Evolutionary conservation across 805 yeast species (phyloP), one percentile per base, ranked within the genome.

Genomic region (Wickerhamiella dianesei): DNA sequence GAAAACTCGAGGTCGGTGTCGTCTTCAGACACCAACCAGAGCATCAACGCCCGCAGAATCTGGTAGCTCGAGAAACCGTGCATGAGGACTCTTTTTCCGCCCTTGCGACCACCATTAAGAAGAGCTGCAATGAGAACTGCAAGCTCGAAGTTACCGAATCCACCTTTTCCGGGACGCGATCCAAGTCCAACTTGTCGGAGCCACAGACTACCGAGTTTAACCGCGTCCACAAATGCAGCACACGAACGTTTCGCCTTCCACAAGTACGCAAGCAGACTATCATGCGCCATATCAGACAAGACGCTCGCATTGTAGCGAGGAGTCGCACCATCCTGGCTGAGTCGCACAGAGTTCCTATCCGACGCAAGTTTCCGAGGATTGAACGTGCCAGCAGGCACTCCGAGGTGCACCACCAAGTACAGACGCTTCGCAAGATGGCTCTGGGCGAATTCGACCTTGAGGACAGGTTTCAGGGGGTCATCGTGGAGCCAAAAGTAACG

Each of bases 21-120:
- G 2, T n/a, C 37, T 14, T 22, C 14, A 35, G 83, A 75, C 2
- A 96, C 94, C 50, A 89, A 60, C 59, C 82, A 88, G 56, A 78
- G 77, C 48, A 92, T 71, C 1, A 84, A 78, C 60, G 94, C 96
- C 61, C 85, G 88, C 70, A 92, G 92, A 44, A 92, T 68, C 66
- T 92, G 98, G 61, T 87, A 92, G 19, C 94, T 81, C 2, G 95
- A 86, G 62, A 82, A 89, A 0, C 97, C 98, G 55, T 80, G 81
- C 36, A 87, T 63, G 47, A 92, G 69, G 20, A 86, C 79, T 57
- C 79, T 82, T 56, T 80, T 81, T 13, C 94, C 92, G 53, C 70
- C 72, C 4, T 67, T 63, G 55, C 94, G 94, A 5, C 68, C 68
- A 56, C 96, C 96, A 51, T 79, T 77, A 40, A 92, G 67, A 46